Evolutionary conservation across 176 grass and related monocot species (phyloP).

Genomic region (Aegilops tauschii): DNA sequence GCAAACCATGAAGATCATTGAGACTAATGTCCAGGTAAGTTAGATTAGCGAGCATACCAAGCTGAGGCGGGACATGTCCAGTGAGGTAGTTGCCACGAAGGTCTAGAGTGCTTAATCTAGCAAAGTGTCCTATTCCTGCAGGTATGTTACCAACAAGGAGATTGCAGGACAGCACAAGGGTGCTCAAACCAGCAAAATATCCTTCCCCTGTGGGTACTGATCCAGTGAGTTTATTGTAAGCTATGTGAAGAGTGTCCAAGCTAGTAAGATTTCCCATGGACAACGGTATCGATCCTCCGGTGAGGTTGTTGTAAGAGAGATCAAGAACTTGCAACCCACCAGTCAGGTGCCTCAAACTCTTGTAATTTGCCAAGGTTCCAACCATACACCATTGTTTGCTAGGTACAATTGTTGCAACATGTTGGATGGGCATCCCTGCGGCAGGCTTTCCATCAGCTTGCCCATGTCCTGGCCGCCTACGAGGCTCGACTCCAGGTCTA

Average conservation of each 20-base stretch:
- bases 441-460: background rate
- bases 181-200: background rate
- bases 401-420: conserved; percentile 18
- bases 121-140: background rate
- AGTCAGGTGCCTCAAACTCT: background rate
- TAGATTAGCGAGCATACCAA: background rate
- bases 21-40: background rate
- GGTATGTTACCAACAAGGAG: background rate
- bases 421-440: background rate
- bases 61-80: background rate
- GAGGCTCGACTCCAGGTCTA: background rate
- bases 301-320: background rate
- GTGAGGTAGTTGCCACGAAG: background rate
- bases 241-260: background rate
- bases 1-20: conserved; percentile 9
- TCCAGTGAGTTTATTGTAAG: conserved; percentile 7
- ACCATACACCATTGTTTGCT: background rate
- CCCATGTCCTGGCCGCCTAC: background rate
- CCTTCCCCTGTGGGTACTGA: background rate
- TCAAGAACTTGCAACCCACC: background rate
- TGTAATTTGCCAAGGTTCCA: conserved; percentile 3
- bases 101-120: background rate
- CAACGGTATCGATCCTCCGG: background rate
- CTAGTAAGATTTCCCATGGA: background rate
- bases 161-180: background rate